Evolutionary conservation across 1,139 yeast species (phyloP).

Genomic region (Geotrichum histeridarum): DNA sequence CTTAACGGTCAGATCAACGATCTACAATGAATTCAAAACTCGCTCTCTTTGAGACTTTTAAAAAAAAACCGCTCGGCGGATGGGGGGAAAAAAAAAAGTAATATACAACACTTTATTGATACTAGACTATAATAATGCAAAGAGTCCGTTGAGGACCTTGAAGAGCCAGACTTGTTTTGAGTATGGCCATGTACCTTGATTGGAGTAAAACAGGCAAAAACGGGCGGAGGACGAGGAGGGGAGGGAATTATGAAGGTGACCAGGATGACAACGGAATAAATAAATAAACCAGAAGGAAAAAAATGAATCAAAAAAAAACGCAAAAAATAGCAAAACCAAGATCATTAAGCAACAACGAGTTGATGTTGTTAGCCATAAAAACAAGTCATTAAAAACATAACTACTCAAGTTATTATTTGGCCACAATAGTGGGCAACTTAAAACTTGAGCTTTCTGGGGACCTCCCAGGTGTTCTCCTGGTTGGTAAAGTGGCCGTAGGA

Average conservation of each 20-base stretch:
- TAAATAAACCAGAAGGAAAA: slow-evolving; percentile 10
- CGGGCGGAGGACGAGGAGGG: neutral
- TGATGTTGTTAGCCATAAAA: slow-evolving; percentile 20
- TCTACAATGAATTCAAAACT: neutral
- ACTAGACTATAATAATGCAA: slow-evolving; percentile 10
- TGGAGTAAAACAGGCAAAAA: neutral
- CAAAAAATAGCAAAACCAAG: slow-evolving; percentile 5
- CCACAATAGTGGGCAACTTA: slow-evolving; percentile 38
- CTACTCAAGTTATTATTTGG: neutral
- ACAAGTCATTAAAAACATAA: slow-evolving; percentile 16
- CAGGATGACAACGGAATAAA: slow-evolving; percentile 4
- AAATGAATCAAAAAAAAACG: slow-evolving; percentile 5
- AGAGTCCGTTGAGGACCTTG: slow-evolving; percentile 22
- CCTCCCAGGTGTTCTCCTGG: slow-evolving; percentile 98
- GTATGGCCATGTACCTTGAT: slow-evolving; percentile 14
- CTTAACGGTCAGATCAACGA: too few relatives aligned
- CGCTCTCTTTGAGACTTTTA: too few relatives aligned
- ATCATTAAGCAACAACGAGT: slow-evolving; percentile 20
- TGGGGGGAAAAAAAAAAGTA: neutral
- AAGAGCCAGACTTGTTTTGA: slow-evolving; percentile 18
- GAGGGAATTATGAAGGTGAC: slow-evolving; percentile 10
- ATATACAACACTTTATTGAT: slow-evolving; percentile 2
- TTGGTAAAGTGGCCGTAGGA: slow-evolving; percentile 99
- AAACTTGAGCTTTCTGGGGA: slow-evolving; percentile 81
- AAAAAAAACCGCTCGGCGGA: neutral